phyloP scores from a whole-genome alignment of 192 early-diverging fungal species.

The Backusella tarrabulga region DNA sequence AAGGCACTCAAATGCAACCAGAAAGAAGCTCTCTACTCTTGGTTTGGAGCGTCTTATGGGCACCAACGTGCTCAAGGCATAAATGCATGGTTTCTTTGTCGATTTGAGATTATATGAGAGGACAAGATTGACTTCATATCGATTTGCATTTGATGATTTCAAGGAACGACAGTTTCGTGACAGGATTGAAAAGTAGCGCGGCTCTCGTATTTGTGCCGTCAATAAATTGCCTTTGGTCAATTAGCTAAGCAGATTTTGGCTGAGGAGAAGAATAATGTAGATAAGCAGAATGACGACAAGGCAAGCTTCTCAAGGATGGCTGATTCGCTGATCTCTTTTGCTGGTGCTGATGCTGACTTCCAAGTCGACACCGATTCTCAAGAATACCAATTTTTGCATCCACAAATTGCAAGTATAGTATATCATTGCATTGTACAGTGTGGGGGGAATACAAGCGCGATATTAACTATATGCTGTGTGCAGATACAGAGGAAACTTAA shows the following conservation, averaged over 20 bases:
- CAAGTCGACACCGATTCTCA: slow-evolving; percentile 80
- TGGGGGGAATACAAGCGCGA: background rate
- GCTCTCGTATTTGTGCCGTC: slow-evolving; percentile 83
- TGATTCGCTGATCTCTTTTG: slow-evolving; percentile 86
- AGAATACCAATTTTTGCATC: slow-evolving; percentile 79
- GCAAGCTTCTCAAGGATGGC: slow-evolving; percentile 67
- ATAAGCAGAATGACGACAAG: slow-evolving; percentile 39
- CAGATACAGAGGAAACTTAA: slow-evolving; percentile 7
- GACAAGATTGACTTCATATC: slow-evolving; percentile 91
- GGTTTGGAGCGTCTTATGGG: slow-evolving; percentile 92
- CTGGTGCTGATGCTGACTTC: slow-evolving; percentile 88
- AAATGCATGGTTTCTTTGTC: slow-evolving; percentile 99
- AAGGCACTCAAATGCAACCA: slow-evolving; percentile 36
- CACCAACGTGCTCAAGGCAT: slow-evolving; percentile 88
- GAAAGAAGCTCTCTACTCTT: slow-evolving; percentile 81
- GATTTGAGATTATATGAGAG: slow-evolving; percentile 94
- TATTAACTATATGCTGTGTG: background rate
- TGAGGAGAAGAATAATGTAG: slow-evolving; percentile 44
- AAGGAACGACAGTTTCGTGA: slow-evolving; percentile 74
- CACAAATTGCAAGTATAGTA: slow-evolving; percentile 23
- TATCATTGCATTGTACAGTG: background rate
- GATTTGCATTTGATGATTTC: slow-evolving; percentile 95
- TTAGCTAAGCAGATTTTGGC: slow-evolving; percentile 73
- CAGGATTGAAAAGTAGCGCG: slow-evolving; percentile 80
- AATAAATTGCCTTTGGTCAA: slow-evolving; percentile 93